Evolutionary conservation across 2,329 filamentous ascomycete species (phyloP).

Genomic region (Nigrospora sphaerica): DNA sequence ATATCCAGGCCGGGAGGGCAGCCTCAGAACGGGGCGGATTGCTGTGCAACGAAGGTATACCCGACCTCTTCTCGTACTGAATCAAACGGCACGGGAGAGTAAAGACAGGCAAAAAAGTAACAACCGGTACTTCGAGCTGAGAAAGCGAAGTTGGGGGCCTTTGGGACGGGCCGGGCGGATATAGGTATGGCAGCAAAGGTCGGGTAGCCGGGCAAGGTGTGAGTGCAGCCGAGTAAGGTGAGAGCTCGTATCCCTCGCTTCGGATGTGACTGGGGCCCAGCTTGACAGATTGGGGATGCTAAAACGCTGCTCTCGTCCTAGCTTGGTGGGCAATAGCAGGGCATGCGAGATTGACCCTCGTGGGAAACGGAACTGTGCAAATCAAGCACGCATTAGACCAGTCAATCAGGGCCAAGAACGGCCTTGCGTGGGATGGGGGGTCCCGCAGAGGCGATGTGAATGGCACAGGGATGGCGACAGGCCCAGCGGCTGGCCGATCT

Average conservation of each 20-base stretch:
- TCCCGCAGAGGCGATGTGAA: constrained; percentile 10
- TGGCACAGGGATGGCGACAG: constrained; percentile 7
- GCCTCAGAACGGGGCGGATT: too few relatives aligned
- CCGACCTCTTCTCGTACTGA: too few relatives aligned
- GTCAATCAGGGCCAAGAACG: constrained; percentile 19
- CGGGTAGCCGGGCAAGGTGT: too few relatives aligned
- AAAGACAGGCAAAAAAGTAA: too few relatives aligned
- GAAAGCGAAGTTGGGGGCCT: too few relatives aligned
- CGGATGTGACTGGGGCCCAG: constrained; percentile 1
- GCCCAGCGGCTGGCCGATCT: constrained; percentile 30
- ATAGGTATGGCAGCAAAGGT: too few relatives aligned
- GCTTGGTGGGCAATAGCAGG: constrained; percentile 4
- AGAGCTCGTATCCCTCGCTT: background rate
- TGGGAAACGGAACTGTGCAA: constrained; percentile 3
- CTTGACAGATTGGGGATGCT: constrained; percentile 5
- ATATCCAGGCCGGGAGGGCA: too few relatives aligned
- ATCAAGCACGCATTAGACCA: constrained; percentile 8
- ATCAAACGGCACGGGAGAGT: too few relatives aligned
- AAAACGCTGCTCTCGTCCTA: background rate
- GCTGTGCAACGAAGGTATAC: too few relatives aligned
- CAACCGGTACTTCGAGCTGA: constrained; percentile 6
- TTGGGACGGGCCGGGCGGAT: too few relatives aligned
- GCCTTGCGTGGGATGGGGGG: constrained; percentile 12
- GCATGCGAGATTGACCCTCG: constrained; percentile 12
- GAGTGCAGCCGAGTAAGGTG: too few relatives aligned